phyloP scores from a whole-genome alignment of 495 filamentous ascomycete species.

The Lichenothelia convexa region DNA sequence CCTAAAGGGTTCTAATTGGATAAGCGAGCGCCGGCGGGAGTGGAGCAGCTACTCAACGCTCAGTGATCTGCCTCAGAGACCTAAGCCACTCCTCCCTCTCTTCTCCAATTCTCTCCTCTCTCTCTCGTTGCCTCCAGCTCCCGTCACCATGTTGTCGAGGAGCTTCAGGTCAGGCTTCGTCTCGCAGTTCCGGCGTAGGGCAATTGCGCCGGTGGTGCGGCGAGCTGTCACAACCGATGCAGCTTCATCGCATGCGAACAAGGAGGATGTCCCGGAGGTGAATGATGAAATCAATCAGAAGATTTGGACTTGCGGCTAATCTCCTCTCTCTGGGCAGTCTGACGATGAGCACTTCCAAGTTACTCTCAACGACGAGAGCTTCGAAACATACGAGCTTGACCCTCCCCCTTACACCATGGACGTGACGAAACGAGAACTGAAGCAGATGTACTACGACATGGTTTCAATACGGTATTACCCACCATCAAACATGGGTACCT shows the following conservation, averaged over 20 bases:
- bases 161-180: slow-evolving; percentile 20
- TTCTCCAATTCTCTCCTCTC: too few species aligned
- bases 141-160: slow-evolving; percentile 23
- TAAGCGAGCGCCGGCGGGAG: too few species aligned
- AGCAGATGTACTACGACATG: slow-evolving; percentile 99
- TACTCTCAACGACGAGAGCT: slow-evolving; percentile 87
- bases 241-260: slow-evolving; percentile 74
- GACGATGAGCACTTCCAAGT: slow-evolving; percentile 90
- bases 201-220: slow-evolving; percentile 36
- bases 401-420: slow-evolving; percentile 78
- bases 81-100: too few species aligned
- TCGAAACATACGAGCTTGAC: slow-evolving; percentile 98
- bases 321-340: slow-evolving; percentile 32
- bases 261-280: slow-evolving; percentile 57
- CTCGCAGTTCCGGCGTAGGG: slow-evolving; percentile 35
- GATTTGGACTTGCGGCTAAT: too few species aligned
- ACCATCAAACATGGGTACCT: too few species aligned
- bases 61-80: too few species aligned
- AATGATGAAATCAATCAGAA: slow-evolving; percentile 2
- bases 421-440: slow-evolving; percentile 91
- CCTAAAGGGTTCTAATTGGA: too few species aligned
- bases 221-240: slow-evolving; percentile 86
- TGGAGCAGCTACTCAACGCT: too few species aligned
- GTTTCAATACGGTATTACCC: slow-evolving; percentile 61
- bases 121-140: too few species aligned